phyloP scores from a whole-genome alignment of 257 asterid species.

The Fraxinus americana region DNA sequence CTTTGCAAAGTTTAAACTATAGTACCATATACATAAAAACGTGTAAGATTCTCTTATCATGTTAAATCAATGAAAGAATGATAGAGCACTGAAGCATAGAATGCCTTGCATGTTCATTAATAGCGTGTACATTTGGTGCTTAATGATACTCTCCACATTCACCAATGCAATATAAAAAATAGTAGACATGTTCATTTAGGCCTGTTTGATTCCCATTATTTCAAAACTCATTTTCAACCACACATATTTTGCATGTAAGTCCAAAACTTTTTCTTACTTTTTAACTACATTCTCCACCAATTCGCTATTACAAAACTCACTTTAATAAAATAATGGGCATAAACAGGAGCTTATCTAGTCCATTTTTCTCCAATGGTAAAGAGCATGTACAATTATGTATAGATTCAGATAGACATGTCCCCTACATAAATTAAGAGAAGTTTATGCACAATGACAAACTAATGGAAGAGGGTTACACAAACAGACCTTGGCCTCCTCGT shows the following conservation, averaged over 20 bases:
- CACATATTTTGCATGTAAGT: no score
- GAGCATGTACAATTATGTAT: background rate
- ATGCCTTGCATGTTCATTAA: no score
- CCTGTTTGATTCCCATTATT: background rate
- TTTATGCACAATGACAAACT: background rate
- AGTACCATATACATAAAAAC: background rate
- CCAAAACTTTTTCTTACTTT: no score
- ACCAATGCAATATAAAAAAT: no score
- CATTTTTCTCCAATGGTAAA: background rate
- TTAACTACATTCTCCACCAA: no score
- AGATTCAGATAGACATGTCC: background rate
- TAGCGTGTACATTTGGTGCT: no score
- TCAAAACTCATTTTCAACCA: no score
- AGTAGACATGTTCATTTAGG: background rate
- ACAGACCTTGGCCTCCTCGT: slow-evolving; percentile 36
- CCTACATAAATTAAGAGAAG: background rate
- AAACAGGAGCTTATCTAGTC: background rate
- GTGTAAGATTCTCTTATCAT: background rate
- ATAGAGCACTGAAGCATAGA: background rate
- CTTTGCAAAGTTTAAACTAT: slow-evolving; percentile 44
- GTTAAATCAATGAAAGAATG: background rate
- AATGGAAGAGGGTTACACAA: background rate
- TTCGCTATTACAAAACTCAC: no score
- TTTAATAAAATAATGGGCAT: no score
- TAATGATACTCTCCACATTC: no score